These are phyloP conservation scores for Phanerochaete sordida DNA, from an alignment of 768 basidiomycete species.

Conservation along the genomic window DNA sequence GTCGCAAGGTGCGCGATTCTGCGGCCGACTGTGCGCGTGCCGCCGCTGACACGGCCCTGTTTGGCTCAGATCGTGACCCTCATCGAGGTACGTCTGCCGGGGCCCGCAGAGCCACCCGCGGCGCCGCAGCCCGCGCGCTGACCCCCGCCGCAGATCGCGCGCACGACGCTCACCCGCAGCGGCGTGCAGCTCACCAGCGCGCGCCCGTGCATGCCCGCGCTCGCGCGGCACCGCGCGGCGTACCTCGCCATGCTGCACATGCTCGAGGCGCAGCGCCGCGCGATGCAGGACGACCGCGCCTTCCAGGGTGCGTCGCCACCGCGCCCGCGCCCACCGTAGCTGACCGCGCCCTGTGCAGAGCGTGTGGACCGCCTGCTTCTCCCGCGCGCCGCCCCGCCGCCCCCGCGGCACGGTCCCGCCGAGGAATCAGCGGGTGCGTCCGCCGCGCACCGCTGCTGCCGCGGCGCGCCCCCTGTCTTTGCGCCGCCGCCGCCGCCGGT, in stretches of 20 bases:
- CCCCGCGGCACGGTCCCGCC: conserved; percentile 26
- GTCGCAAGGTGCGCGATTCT: conserved; percentile 10
- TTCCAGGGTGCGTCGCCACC: conserved; percentile 6
- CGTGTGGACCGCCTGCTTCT: conserved; percentile 31
- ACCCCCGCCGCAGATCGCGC: conserved; percentile 35
- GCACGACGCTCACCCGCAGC: conserved; percentile 40
- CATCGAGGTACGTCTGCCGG: conserved; percentile 43
- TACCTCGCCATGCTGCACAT: conserved; percentile 45
- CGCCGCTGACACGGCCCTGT: neutral
- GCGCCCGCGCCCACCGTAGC: neutral
- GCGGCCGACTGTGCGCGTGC: no score
- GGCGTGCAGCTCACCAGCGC: conserved; percentile 44
- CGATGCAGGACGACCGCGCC: conserved; percentile 7
- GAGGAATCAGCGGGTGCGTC: conserved; percentile 28
- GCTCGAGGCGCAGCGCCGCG: conserved; percentile 5
- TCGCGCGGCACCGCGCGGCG: conserved; percentile 40
- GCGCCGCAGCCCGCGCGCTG: neutral
- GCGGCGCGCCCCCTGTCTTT: conserved; percentile 3
- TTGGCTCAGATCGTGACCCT: conserved; percentile 42
- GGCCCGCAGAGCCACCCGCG: neutral
- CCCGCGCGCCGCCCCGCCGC: conserved; percentile 29
- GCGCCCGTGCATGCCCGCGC: conserved; percentile 38
- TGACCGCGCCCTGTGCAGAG: conserved; percentile 16
- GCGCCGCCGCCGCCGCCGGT: neutral
- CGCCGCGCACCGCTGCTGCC: conserved; percentile 28